Conservation (phyloP, 345 rosid species). For the Lepidium aucheri region DNA sequence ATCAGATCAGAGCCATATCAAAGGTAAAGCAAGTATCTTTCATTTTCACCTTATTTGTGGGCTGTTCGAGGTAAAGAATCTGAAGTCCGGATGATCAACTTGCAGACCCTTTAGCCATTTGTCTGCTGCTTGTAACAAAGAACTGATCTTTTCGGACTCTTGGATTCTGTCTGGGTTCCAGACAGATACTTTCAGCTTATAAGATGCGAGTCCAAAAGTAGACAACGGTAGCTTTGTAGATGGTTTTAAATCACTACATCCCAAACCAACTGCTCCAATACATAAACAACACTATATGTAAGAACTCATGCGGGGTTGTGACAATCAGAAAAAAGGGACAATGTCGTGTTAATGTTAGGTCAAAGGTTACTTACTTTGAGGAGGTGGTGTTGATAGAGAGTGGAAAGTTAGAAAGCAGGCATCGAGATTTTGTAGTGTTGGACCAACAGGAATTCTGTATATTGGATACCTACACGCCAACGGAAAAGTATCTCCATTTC, state of each 20-base stretch:
- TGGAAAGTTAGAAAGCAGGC: conserved; percentile 88
- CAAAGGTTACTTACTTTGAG: conserved; percentile 32
- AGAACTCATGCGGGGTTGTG: background rate
- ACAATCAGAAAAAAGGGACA: background rate
- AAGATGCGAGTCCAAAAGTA: conserved; percentile 74
- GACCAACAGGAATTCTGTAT: conserved; percentile 79
- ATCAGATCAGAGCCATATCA: conserved; percentile 5
- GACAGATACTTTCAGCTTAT: conserved; percentile 64
- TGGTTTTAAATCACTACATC: conserved; percentile 27
- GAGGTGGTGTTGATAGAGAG: conserved; percentile 42
- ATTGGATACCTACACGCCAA: conserved; percentile 59
- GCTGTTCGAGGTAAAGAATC: conserved; percentile 54
- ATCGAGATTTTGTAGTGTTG: conserved; percentile 80
- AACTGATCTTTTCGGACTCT: conserved; percentile 47
- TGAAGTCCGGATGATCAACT: conserved; percentile 74
- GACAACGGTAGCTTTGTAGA: conserved; percentile 46
- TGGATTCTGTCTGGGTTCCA: conserved; percentile 55
- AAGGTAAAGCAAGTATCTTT: conserved; percentile 1
- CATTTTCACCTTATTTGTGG: conserved; percentile 31
- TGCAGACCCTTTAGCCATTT: conserved; percentile 60
- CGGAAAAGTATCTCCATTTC: background rate
- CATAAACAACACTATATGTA: background rate
- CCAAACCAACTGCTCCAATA: conserved; percentile 32
- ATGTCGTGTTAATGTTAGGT: background rate
- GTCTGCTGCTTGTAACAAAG: conserved; percentile 54